These are phyloP conservation scores for Phytophthora quininea DNA, from an alignment of 352 stramenopile genomes.

Conservation along the genomic window DNA sequence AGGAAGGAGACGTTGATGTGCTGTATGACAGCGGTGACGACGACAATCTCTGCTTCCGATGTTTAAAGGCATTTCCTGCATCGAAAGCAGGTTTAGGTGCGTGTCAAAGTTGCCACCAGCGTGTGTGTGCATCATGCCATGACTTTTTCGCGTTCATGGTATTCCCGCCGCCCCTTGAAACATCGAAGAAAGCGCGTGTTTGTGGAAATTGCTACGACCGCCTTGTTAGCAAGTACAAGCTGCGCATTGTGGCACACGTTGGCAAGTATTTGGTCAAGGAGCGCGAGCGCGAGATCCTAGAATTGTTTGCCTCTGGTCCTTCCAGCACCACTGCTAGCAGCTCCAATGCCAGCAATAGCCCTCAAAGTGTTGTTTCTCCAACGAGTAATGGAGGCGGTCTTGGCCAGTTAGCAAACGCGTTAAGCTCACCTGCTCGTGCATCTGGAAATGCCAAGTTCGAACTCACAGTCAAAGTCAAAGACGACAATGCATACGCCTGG, in stretches of 20 bases:
- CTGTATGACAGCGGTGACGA: slow-evolving; percentile 49
- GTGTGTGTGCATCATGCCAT: slow-evolving; percentile 61
- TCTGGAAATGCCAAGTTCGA: slow-evolving; percentile 48
- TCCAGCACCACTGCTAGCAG: slow-evolving; percentile 14
- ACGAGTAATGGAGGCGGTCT: slow-evolving; percentile 12
- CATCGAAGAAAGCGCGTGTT: slow-evolving; percentile 63
- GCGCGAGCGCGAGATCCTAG: slow-evolving; percentile 31
- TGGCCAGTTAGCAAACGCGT: slow-evolving; percentile 9
- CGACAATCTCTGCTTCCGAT: slow-evolving; percentile 70
- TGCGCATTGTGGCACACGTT: slow-evolving; percentile 70
- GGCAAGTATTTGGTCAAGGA: slow-evolving; percentile 75
- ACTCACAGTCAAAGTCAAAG: slow-evolving; percentile 64
- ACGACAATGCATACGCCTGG: slow-evolving; percentile 64
- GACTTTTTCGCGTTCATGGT: slow-evolving; percentile 75
- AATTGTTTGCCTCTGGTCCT: slow-evolving; percentile 27
- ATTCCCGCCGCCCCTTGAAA: slow-evolving; percentile 70
- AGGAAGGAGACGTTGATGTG: slow-evolving; percentile 24
- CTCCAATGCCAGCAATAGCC: slow-evolving; percentile 4
- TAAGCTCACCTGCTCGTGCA: slow-evolving; percentile 17
- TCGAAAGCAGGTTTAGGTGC: slow-evolving; percentile 23
- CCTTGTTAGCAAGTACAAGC: slow-evolving; percentile 67
- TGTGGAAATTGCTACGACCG: slow-evolving; percentile 74
- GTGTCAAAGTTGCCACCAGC: slow-evolving; percentile 71
- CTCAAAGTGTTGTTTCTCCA: slow-evolving; percentile 7
- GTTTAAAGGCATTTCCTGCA: slow-evolving; percentile 43